Base-by-base conservation (phyloP, 768 basidiomycete species). In the Russula brevipes region DNA sequence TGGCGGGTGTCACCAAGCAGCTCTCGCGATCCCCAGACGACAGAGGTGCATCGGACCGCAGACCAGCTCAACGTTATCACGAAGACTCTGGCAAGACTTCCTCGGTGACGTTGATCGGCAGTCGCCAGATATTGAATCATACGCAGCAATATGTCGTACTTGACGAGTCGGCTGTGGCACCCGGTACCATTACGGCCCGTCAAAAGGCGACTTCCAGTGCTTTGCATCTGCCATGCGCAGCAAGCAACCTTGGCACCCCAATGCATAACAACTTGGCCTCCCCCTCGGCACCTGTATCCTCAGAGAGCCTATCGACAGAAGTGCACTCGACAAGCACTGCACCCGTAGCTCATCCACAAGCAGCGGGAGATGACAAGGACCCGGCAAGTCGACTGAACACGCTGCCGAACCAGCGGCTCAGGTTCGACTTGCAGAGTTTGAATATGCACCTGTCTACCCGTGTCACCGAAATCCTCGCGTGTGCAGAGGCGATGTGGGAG, bases 401-500 rank as follows among this genome's bases (percentile, higher is more conserved):
- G 30, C 71, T 86, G n/a, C 85, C 86, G 39, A 85, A 85, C 65
- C 69, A 75, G 47, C 78, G 74, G 8, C 72, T 86, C 66, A 75
- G 80, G 46, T 75, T 87, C 38, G 88, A 89, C 71, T 64, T 83
- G 54, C 77, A 79, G 59, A 78, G 80, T 8, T 72, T 88, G 51
- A 85, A 86, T 69, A 71, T 88, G 62, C 86, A 87, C 72, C 76
- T 91, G n/a, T 75, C 80, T 17, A 61, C 84, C 66, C 79, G 86
- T 14, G 80, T 81, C 9, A 78, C 81, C 61, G 88, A 88, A 70
- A 78, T 89, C n/a, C 66, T 89, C 14, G 86, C 79, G 8, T 89
- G 87, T 68, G 78, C 84, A 0, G 89, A 90, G 72, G 78, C 83
- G 36, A 90, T 90, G 87, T 91, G 89, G 89, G 87, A 87, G 59